Evolutionary conservation across 345 rosid genomes (phyloP).

Genomic region (Toxicodendron radicans): DNA sequence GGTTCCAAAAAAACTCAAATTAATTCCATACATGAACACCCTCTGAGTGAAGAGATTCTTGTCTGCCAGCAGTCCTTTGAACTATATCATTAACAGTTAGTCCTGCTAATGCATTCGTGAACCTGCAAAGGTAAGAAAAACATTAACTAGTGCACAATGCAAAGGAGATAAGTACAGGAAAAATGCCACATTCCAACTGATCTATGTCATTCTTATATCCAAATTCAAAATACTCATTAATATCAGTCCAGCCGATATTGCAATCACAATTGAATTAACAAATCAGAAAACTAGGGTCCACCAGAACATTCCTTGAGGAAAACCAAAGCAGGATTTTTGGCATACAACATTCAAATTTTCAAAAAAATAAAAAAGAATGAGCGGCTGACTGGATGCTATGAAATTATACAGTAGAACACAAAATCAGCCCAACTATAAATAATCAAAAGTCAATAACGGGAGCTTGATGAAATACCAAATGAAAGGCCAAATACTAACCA

Average conservation of each 20-base stretch:
- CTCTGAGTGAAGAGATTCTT: slow-evolving; percentile 92
- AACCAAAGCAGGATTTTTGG: neutral
- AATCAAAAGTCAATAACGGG: slow-evolving; percentile 3
- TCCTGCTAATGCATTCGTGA: slow-evolving; percentile 72
- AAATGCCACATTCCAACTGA: neutral
- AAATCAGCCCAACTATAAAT: neutral
- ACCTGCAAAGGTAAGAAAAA: slow-evolving; percentile 50
- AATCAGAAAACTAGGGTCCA: neutral
- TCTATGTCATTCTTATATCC: neutral
- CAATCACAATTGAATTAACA: neutral
- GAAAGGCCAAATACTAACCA: neutral
- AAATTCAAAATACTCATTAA: neutral
- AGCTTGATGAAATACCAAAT: slow-evolving; percentile 3
- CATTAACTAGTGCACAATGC: neutral
- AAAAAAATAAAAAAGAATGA: neutral
- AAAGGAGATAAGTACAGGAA: neutral
- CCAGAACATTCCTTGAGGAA: neutral
- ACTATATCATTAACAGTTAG: slow-evolving; percentile 61
- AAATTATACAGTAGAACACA: neutral
- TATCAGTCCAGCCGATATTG: neutral
- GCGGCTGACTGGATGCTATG: neutral
- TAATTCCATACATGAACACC: slow-evolving; percentile 83
- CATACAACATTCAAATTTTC: neutral
- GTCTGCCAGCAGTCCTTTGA: slow-evolving; percentile 82
- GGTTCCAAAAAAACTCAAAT: slow-evolving; percentile 12